Conservation (phyloP, 805 yeast genomes). For the Monosporozyma yasuniensis region DNA sequence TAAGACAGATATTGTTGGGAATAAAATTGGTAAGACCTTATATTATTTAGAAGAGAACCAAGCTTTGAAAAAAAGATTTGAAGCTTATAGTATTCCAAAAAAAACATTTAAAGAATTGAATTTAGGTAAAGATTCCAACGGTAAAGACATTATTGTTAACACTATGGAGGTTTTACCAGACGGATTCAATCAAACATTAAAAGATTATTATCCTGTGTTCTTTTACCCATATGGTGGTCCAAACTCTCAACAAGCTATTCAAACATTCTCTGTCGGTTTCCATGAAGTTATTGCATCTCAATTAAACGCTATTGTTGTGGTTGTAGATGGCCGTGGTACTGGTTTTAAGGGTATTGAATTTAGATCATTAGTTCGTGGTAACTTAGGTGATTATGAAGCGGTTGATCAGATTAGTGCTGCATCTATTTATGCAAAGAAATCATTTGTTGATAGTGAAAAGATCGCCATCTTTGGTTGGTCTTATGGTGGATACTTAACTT, state of each 20-base stretch:
- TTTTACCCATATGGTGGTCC: conserved; percentile 96
- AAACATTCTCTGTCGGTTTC: conserved; percentile 52
- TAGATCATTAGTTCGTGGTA: conserved; percentile 72
- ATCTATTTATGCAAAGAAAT: conserved; percentile 48
- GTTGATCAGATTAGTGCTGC: conserved; percentile 85
- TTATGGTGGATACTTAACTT: conserved; percentile 89
- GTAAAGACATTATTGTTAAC: conserved; percentile 45
- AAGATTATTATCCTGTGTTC: conserved; percentile 67
- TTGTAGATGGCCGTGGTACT: conserved; percentile 96
- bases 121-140: conserved; percentile 41
- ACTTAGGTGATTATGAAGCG: conserved; percentile 75
- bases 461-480: conserved; percentile 98
- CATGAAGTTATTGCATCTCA: conserved; percentile 71
- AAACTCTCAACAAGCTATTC: conserved; percentile 73
- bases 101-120: conserved; percentile 44
- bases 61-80: conserved; percentile 32
- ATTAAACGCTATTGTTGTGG: conserved; percentile 75
- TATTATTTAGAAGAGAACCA: conserved; percentile 34
- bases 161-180: conserved; percentile 72
- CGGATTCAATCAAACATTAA: conserved; percentile 44
- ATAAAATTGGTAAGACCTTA: conserved; percentile 23
- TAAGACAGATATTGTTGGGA: conserved; percentile 8
- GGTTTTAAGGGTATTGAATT: conserved; percentile 77
- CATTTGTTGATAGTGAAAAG: conserved; percentile 56
- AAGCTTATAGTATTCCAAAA: conserved; percentile 49